Evolutionary conservation across 345 rosid genomes (phyloP), one percentile per base, ranked within the genome.

Genomic region (Erysimum cheiranthoides): DNA sequence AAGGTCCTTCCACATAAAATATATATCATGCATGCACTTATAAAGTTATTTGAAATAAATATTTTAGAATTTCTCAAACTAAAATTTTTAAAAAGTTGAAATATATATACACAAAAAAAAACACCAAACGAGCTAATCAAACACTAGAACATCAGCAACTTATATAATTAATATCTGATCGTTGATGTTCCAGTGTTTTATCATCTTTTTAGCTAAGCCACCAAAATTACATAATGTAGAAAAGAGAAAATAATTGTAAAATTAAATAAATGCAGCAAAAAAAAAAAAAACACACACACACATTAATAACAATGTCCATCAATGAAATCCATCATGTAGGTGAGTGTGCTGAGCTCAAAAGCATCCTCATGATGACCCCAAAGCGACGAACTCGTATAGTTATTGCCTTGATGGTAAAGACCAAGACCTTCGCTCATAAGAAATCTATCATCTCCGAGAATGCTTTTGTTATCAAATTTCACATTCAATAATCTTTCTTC

Each of bases 281-380:
- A 59, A 70, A 40, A 17, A 68, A 62, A 12, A 12, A 39, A 61
- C 9, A 27, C 32, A 64, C 30, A 12, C 39, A 61, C 9, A 27
- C 32, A 64, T 45, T 30, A 64, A 30, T 64, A 71, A 59, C 63
- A 66, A 47, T 21, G 64, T 13, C 63, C 82, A 68, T 84, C 72
- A 52, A 84, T 50, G 25, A 77, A 68, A 31, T 82, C 83, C 77
- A 75, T 66, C 73, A 80, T 74, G 28, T 25, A 51, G 51, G 51
- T 47, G 38, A 76, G 58, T 32, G 62, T 39, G 32, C 67, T 77
- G 10, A 78, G 46, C 64, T 80, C 81, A 25, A 76, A 54, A 16
- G 72, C 79, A 70, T 64, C 64, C 50, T 65, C 80, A 58, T 71
- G 73, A 49, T 63, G 56, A 80, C 71, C n/a, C 81, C 85, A 82